phyloP scores from a whole-genome alignment of 345 rosid species.

The Tarenaya hassleriana region DNA sequence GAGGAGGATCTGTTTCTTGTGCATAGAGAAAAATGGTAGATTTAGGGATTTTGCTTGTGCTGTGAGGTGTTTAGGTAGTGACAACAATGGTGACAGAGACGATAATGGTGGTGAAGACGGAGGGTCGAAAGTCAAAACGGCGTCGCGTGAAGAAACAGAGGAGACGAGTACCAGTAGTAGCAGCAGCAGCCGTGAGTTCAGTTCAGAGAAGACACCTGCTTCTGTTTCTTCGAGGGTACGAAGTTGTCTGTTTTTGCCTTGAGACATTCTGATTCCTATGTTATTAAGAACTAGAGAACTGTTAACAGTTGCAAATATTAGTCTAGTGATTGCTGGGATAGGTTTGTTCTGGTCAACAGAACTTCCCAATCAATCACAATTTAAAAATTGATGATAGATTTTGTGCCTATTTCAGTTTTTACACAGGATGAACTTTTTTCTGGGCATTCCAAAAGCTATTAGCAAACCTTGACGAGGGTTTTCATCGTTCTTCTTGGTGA shows the following conservation, averaged over 20 bases:
- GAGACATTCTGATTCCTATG: not conserved
- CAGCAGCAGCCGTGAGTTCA: slow-evolving; percentile 29
- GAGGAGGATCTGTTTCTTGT: slow-evolving; percentile 26
- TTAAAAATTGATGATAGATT: slow-evolving; percentile 8
- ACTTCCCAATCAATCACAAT: not conserved
- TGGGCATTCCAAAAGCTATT: too few relatives aligned
- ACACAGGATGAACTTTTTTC: not conserved
- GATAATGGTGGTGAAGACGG: slow-evolving; percentile 22
- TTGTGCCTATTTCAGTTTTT: slow-evolving; percentile 5
- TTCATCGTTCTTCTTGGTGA: too few relatives aligned
- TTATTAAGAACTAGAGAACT: not conserved
- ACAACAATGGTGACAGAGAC: slow-evolving; percentile 15
- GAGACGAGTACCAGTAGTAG: slow-evolving; percentile 23
- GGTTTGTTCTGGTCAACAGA: not conserved
- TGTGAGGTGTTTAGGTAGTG: slow-evolving; percentile 39
- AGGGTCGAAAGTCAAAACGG: slow-evolving; percentile 40
- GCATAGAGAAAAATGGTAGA: slow-evolving; percentile 20
- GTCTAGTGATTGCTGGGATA: not conserved
- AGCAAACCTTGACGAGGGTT: too few relatives aligned
- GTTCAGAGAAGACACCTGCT: slow-evolving; percentile 41
- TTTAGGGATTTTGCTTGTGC: slow-evolving; percentile 22
- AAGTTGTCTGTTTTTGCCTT: not conserved
- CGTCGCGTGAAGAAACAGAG: slow-evolving; percentile 34
- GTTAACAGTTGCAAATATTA: slow-evolving; percentile 2
- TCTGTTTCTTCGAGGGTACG: slow-evolving; percentile 52